These are phyloP conservation scores for Aspergillus arachidicola DNA, from an alignment of 2,329 filamentous ascomycete genomes.

Conservation along the genomic window DNA sequence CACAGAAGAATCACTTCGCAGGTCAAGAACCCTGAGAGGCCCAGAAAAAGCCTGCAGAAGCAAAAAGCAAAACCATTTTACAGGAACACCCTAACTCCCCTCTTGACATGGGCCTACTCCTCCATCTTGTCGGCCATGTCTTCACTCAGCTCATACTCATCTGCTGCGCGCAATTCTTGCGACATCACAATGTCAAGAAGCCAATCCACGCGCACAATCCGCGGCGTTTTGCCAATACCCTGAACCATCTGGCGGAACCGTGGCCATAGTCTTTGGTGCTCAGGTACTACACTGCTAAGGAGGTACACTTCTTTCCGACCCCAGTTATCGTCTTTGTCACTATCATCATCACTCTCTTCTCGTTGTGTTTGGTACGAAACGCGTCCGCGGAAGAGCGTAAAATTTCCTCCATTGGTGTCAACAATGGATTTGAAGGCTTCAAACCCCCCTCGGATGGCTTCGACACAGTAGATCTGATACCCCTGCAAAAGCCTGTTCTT, in stretches of 20 bases:
- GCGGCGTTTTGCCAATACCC: constrained; percentile 75
- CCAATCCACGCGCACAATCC: constrained; percentile 87
- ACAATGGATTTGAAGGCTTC: constrained; percentile 86
- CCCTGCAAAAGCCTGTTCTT: constrained; percentile 73
- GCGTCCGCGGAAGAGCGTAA: constrained; percentile 74
- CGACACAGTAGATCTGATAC: constrained; percentile 81
- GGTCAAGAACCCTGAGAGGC: not conserved
- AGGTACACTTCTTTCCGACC: constrained; percentile 78
- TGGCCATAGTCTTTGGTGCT: constrained; percentile 75
- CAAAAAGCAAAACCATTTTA: not conserved
- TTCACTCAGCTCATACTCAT: constrained; percentile 57
- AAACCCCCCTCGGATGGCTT: constrained; percentile 75
- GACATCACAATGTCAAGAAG: constrained; percentile 85
- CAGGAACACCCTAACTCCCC: not conserved
- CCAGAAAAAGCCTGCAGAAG: not conserved
- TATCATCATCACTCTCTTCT: constrained; percentile 37
- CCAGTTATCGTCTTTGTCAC: constrained; percentile 62
- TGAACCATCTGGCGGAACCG: constrained; percentile 78
- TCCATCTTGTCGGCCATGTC: constrained; percentile 30
- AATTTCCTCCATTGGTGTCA: constrained; percentile 83
- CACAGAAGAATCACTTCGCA: not conserved
- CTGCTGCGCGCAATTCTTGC: constrained; percentile 72
- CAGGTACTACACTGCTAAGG: constrained; percentile 67
- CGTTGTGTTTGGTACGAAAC: constrained; percentile 69
- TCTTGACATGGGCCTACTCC: constrained; percentile 9